Evolutionary conservation across 2,329 filamentous ascomycete species (phyloP).

Genomic region (Helotiales sp.): DNA sequence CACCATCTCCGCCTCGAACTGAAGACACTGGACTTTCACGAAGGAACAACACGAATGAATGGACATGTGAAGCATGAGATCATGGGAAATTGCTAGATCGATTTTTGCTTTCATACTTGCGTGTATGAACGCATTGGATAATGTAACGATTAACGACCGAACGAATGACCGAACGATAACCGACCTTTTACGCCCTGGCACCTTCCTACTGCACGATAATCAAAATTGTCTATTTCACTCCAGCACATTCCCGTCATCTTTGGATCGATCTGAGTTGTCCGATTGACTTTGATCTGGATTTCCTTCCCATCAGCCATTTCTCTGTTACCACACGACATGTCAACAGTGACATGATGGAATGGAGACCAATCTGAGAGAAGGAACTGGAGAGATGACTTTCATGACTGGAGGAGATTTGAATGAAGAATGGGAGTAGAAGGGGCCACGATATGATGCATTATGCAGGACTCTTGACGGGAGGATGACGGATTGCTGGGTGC

Average conservation of each 20-base stretch:
- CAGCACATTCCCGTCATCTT: background rate
- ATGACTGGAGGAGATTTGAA: background rate
- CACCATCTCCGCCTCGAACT: background rate
- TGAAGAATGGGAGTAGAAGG: background rate
- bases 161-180: background rate
- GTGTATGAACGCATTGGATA: background rate
- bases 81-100: background rate
- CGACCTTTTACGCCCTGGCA: background rate
- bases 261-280: background rate
- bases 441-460: background rate
- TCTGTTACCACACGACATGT: background rate
- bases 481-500: background rate
- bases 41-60: background rate
- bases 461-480: background rate
- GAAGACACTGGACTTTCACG: no score
- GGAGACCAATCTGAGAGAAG: background rate
- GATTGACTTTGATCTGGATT: no score
- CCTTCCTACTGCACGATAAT: background rate
- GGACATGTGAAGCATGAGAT: background rate
- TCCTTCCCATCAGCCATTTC: no score
- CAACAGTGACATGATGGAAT: background rate
- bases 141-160: constrained; percentile 1
- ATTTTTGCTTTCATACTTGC: background rate
- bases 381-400: background rate
- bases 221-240: background rate